A percentile compares a stretch with the other conserved stretches of the same genome.
Conservation (phyloP, 73 alveolate genomes). For the Durusdinium trenchii region DNA sequence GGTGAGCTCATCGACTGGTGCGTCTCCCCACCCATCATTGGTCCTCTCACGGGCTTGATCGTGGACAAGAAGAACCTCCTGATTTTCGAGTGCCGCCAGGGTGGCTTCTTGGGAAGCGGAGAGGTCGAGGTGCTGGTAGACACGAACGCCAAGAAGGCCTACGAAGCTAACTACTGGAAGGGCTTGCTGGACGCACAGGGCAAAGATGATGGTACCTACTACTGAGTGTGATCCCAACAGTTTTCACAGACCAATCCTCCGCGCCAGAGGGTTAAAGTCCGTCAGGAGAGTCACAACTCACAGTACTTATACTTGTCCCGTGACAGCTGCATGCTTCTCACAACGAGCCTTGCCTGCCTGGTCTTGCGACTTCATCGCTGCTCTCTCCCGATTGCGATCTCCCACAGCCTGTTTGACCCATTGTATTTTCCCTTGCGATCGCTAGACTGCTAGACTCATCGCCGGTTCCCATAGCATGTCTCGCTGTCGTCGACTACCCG, state of each 20-base stretch:
- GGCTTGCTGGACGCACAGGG: constrained; percentile 92
- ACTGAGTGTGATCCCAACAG: constrained; percentile 4
- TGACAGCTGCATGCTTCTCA: too few species aligned
- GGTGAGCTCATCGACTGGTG: constrained; percentile 94
- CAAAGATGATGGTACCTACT: constrained; percentile 95
- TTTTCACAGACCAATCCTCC: not conserved
- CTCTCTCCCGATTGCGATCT: too few species aligned
- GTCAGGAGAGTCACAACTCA: too few species aligned
- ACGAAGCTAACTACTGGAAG: constrained; percentile 93
- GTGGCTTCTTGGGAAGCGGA: constrained; percentile 78
- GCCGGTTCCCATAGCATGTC: too few species aligned
- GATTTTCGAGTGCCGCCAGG: constrained; percentile 85
- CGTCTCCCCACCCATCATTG: constrained; percentile 89
- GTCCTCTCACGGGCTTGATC: constrained; percentile 84
- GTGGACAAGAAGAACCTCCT: constrained; percentile 93
- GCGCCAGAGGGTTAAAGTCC: too few species aligned
- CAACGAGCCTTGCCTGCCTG: too few species aligned
- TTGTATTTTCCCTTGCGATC: too few species aligned
- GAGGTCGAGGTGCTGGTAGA: constrained; percentile 92
- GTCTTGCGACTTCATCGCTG: too few species aligned
- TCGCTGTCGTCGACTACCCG: too few species aligned
- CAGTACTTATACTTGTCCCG: too few species aligned
- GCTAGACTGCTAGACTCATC: too few species aligned
- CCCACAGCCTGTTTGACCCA: too few species aligned
- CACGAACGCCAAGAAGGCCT: constrained; percentile 95